Percentiles rank a stretch among this genome's conserved stretches.
Evolutionary conservation across 2,329 filamentous ascomycete species (phyloP).

Genomic region (Samsoniella hepiali): DNA sequence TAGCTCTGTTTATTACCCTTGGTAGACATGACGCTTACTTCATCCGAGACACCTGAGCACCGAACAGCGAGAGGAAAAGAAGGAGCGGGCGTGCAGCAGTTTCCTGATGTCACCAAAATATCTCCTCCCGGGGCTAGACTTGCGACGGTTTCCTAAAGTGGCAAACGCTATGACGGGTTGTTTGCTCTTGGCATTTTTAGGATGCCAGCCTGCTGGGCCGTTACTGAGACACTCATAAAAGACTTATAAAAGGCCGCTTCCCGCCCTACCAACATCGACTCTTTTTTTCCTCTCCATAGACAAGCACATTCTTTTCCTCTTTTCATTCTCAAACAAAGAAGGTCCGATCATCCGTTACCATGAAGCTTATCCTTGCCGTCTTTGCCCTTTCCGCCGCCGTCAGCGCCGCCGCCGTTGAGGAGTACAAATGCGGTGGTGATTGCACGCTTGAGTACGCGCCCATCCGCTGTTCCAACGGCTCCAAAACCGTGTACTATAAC

Average conservation of each 20-base stretch:
- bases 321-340: not conserved
- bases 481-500: not conserved
- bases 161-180: not conserved
- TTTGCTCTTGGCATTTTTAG: not conserved
- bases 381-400: not conserved
- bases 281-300: no score
- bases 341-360: not conserved
- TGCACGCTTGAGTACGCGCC: not conserved
- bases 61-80: no score
- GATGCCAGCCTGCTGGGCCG: not conserved
- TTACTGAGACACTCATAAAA: not conserved
- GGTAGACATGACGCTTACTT: no score
- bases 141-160: not conserved
- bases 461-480: not conserved
- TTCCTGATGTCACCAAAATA: not conserved
- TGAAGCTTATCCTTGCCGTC: not conserved
- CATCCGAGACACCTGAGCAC: no score
- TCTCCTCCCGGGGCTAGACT: not conserved
- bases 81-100: not conserved
- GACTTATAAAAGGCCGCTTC: not conserved
- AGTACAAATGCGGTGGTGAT: not conserved
- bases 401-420: not conserved
- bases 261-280: not conserved
- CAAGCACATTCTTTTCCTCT: no score
- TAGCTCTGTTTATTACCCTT: no score